These are phyloP conservation scores for Sparassis latifolia DNA, from an alignment of 1,284 basidiomycete species.

Conservation along the genomic window DNA sequence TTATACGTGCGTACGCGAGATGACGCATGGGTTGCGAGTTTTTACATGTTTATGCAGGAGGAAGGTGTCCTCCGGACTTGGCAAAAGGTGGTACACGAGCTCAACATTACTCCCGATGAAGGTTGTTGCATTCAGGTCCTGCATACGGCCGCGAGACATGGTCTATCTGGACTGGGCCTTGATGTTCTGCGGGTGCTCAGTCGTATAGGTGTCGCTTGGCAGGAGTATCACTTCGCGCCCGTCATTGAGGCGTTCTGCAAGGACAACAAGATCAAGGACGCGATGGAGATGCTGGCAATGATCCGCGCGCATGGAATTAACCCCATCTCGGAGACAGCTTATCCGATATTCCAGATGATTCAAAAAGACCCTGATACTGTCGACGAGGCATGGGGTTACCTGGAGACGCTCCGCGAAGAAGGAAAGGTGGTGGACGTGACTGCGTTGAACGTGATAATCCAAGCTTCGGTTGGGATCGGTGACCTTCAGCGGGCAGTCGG, in stretches of 20 bases:
- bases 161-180: constrained; percentile 61
- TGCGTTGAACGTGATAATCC: constrained; percentile 61
- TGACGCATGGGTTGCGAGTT: no score
- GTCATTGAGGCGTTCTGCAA: constrained; percentile 59
- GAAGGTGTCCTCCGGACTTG: constrained; percentile 64
- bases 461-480: constrained; percentile 51
- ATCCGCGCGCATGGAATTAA: constrained; percentile 47
- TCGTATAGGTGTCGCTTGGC: constrained; percentile 37
- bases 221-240: constrained; percentile 69
- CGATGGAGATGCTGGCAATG: constrained; percentile 44
- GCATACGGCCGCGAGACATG: constrained; percentile 65
- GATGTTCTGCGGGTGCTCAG: constrained; percentile 55
- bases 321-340: constrained; percentile 40
- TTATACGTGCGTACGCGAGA: constrained; percentile 49
- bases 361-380: constrained; percentile 43
- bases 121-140: constrained; percentile 66
- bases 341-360: constrained; percentile 48
- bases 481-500: constrained; percentile 77
- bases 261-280: constrained; percentile 48
- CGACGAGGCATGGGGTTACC: constrained; percentile 58
- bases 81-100: constrained; percentile 48
- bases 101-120: constrained; percentile 61
- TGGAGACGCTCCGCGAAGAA: constrained; percentile 55
- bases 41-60: constrained; percentile 32
- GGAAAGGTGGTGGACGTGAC: constrained; percentile 48